A percentile compares a stretch with the other conserved stretches of the same genome.
These are phyloP conservation scores for Albatrellus sp. DNA, from an alignment of 1,284 basidiomycete species.

Conservation along the genomic window DNA sequence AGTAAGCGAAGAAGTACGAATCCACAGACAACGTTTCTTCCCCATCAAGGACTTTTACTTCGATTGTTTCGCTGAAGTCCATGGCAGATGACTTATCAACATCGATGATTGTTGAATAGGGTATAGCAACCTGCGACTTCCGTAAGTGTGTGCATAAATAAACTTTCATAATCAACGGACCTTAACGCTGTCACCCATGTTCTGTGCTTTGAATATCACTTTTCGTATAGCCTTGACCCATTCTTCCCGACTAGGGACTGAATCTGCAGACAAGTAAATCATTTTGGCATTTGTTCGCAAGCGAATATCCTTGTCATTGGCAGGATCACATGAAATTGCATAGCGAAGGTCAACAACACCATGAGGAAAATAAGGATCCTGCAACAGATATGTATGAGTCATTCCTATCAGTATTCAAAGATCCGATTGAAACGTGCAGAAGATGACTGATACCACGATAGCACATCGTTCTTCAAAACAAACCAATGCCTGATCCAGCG, in stretches of 20 bases:
- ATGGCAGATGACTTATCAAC: constrained; percentile 80
- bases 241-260: constrained; percentile 70
- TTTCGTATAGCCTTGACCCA: constrained; percentile 92
- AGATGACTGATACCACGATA: constrained; percentile 93
- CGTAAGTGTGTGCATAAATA: not conserved
- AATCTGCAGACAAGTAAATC: constrained; percentile 66
- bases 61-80: constrained; percentile 91
- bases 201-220: constrained; percentile 90
- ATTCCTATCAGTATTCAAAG: constrained; percentile 5
- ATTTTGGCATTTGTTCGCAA: constrained; percentile 72
- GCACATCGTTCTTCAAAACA: constrained; percentile 81
- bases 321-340: constrained; percentile 75
- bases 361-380: constrained; percentile 95
- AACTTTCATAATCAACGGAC: constrained; percentile 23
- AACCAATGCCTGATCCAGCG: constrained; percentile 92
- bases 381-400: constrained; percentile 3
- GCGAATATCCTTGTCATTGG: constrained; percentile 63
- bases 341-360: constrained; percentile 92
- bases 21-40: constrained; percentile 69
- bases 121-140: constrained; percentile 72
- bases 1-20: constrained; percentile 91
- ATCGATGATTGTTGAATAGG: constrained; percentile 80
- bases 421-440: constrained; percentile 37
- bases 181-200: constrained; percentile 91
- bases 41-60: constrained; percentile 82